Evolutionary conservation across 257 asterid genomes (phyloP).

Genomic region (Linaria vulgaris): DNA sequence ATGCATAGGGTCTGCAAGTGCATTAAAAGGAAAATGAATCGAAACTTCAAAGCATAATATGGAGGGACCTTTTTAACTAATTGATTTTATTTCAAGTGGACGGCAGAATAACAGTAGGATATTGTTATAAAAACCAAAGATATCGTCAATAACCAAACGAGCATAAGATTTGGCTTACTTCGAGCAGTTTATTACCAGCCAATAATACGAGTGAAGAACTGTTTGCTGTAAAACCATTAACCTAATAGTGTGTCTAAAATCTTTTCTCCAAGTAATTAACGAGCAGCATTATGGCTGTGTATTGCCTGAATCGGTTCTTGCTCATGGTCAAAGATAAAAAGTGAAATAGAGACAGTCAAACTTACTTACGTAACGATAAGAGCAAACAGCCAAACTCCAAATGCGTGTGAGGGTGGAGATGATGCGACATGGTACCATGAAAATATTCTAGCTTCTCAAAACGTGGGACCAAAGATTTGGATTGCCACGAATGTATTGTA

Average conservation of each 20-base stretch:
- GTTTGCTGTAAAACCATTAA: conserved; percentile 6
- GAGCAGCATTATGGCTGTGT: conserved; percentile 4
- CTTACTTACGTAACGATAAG: conserved; percentile 7
- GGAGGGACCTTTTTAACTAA: too few relatives aligned
- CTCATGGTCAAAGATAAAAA: conserved; percentile 4
- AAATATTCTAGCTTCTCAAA: conserved; percentile 44
- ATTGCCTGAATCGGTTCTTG: conserved; percentile 7
- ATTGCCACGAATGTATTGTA: conserved; percentile 20
- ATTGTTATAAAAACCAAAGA: not conserved
- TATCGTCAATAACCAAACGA: not conserved
- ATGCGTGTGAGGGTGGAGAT: conserved; percentile 8
- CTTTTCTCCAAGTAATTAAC: not conserved
- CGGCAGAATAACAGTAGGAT: not conserved
- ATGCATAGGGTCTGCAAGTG: conserved; percentile 1
- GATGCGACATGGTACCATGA: conserved; percentile 24
- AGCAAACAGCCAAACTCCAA: conserved; percentile 20
- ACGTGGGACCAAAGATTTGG: conserved; percentile 35
- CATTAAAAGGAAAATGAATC: not conserved
- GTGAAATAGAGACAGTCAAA: conserved; percentile 2
- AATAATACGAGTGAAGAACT: not conserved
- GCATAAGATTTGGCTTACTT: not conserved
- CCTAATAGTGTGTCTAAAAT: not conserved
- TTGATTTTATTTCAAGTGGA: too few relatives aligned
- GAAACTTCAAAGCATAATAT: not conserved
- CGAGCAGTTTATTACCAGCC: not conserved